Evolutionary conservation across 305 asterid genomes (phyloP).

Genomic region (Fraxinus platypoda): DNA sequence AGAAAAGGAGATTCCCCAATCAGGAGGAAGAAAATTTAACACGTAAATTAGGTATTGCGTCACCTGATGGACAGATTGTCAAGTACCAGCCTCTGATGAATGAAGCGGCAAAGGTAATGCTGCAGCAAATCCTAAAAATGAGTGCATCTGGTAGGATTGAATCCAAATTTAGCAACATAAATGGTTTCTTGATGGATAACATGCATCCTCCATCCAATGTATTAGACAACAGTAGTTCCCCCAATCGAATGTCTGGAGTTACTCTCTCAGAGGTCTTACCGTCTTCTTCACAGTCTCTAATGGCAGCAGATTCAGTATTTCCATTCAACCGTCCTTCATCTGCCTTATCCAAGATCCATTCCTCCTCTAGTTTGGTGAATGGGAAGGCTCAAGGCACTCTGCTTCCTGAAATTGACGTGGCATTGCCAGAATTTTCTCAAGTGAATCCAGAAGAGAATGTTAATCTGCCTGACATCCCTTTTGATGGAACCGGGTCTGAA

Average conservation of each 20-base stretch:
- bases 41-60: constrained; percentile 34
- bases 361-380: constrained; percentile 32
- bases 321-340: constrained; percentile 8
- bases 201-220: constrained; percentile 37
- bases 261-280: constrained; percentile 57
- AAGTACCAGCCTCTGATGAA: constrained; percentile 76
- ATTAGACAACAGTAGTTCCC: constrained; percentile 40
- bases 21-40: constrained; percentile 54
- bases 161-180: constrained; percentile 36
- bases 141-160: constrained; percentile 48
- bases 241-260: constrained; percentile 47
- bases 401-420: constrained; percentile 31
- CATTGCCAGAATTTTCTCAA: constrained; percentile 33
- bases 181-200: constrained; percentile 55
- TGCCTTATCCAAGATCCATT: constrained; percentile 34
- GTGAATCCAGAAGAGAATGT: constrained; percentile 23
- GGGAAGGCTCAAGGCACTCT: constrained; percentile 23
- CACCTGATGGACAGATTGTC: constrained; percentile 59
- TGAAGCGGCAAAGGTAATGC: constrained; percentile 73
- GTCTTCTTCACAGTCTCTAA: constrained; percentile 15
- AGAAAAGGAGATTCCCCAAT: constrained; percentile 68
- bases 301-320: not conserved
- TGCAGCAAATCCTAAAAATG: constrained; percentile 58
- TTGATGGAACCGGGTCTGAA: constrained; percentile 30
- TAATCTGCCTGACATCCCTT: constrained; percentile 23